Conservation (phyloP, 352 stramenopile genomes). For the Peronospora farinosa region DNA sequence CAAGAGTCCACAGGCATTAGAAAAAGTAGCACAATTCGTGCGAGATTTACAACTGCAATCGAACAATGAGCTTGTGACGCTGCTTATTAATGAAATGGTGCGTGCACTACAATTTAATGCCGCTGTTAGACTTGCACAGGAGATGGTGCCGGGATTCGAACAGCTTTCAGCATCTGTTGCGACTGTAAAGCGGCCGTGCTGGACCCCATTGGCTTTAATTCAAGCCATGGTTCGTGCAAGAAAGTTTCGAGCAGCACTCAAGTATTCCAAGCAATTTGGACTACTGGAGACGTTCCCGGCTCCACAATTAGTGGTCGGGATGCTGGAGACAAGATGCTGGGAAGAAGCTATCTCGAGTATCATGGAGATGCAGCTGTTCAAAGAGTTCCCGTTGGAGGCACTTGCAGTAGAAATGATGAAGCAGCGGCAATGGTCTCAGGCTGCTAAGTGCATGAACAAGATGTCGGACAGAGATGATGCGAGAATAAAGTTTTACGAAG, state of each 20-base stretch:
- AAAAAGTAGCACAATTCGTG: slow-evolving; percentile 66
- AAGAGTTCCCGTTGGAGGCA: slow-evolving; percentile 60
- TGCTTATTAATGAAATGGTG: slow-evolving; percentile 79
- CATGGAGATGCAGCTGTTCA: slow-evolving; percentile 65
- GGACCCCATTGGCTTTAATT: slow-evolving; percentile 73
- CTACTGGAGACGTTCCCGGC: slow-evolving; percentile 63
- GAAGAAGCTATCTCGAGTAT: slow-evolving; percentile 69
- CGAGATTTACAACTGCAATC: slow-evolving; percentile 60
- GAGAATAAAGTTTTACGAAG: slow-evolving; percentile 38
- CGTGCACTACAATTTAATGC: slow-evolving; percentile 56
- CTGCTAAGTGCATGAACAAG: slow-evolving; percentile 79
- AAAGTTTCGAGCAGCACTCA: slow-evolving; percentile 68
- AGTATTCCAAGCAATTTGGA: slow-evolving; percentile 78
- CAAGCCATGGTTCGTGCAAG: slow-evolving; percentile 78
- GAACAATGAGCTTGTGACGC: slow-evolving; percentile 73
- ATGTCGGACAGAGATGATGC: slow-evolving; percentile 39
- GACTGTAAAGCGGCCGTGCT: slow-evolving; percentile 30
- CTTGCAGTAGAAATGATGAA: slow-evolving; percentile 64
- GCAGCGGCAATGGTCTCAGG: slow-evolving; percentile 58
- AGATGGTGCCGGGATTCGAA: slow-evolving; percentile 73
- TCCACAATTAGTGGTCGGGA: slow-evolving; percentile 50
- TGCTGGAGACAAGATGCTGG: slow-evolving; percentile 64
- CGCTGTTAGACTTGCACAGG: slow-evolving; percentile 66
- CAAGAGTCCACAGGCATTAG: slow-evolving; percentile 35
- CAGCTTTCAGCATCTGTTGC: slow-evolving; percentile 27